These are phyloP conservation scores for Rhodotorula graminis DNA, from an alignment of 768 basidiomycete genomes.

Conservation along the genomic window DNA sequence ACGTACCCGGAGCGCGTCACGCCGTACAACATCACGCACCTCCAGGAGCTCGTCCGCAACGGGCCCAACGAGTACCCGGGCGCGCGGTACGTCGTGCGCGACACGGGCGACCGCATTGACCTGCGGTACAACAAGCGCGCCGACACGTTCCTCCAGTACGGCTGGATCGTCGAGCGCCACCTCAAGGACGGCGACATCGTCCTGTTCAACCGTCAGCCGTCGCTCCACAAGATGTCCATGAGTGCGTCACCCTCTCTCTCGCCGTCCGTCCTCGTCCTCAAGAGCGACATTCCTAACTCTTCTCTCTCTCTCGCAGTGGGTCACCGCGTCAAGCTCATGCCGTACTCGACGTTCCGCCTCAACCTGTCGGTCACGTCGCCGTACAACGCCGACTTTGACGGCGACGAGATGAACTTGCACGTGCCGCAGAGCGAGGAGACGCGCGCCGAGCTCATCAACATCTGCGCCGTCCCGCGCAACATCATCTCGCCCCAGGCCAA, in stretches of 20 bases:
- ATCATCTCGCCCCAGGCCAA: conserved; percentile 99
- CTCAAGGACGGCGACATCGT: conserved; percentile 98
- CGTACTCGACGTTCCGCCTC: conserved; percentile 95
- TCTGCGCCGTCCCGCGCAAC: conserved; percentile 96
- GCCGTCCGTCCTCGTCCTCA: not conserved
- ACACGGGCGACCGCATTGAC: conserved; percentile 95
- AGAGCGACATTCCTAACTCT: too few relatives aligned
- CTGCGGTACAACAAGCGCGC: conserved; percentile 92
- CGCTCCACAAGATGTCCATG: conserved; percentile 99
- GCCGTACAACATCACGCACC: conserved; percentile 88
- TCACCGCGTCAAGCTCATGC: conserved; percentile 93
- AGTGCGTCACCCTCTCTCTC: conserved; percentile 45
- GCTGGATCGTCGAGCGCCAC: conserved; percentile 97
- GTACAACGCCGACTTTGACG: conserved; percentile 99
- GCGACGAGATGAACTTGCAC: conserved; percentile 99
- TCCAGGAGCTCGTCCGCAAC: conserved; percentile 90
- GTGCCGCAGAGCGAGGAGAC: conserved; percentile 98
- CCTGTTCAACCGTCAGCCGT: conserved; percentile 96
- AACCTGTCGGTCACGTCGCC: conserved; percentile 92
- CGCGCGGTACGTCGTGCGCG: conserved; percentile 91
- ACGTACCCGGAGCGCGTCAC: conserved; percentile 98
- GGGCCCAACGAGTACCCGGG: conserved; percentile 94
- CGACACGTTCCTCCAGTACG: conserved; percentile 91
- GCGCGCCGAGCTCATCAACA: conserved; percentile 92
- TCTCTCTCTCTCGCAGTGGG: conserved; percentile 55